Base-by-base conservation (phyloP, 768 basidiomycete genomes). In the Auriculariales sp. region DNA sequence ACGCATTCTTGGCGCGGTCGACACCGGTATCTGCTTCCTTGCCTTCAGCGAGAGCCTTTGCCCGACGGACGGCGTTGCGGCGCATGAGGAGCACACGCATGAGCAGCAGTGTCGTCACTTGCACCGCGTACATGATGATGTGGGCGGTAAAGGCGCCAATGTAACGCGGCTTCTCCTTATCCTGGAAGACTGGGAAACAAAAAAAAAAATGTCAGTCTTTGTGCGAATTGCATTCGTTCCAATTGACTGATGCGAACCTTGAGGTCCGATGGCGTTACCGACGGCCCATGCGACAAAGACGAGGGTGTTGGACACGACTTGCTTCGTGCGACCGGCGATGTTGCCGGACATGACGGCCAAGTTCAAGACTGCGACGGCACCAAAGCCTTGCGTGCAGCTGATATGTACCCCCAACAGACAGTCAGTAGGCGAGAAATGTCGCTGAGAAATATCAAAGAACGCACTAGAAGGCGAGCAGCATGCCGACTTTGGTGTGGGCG, bases 231-330 rank as follows among this genome's bases (percentile, higher is more conserved):
- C n/a, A n/a, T n/a, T n/a, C n/a, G n/a, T n/a, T n/a, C n/a, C n/a
- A n/a, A n/a, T n/a, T n/a, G n/a, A n/a, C 46, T 48, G 33, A 34
- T 5, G 15, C 31, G 15, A 12, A 64, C 69, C 65, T 65, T 73
- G 71, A 4, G 70, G 70, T 3, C 67, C 69, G 52, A 72, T 58
- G 15, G 72, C 70, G 57, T 74, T 76, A 7, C 74, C 74, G 4
- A 68, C 68, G 19, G 73, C 71, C 71, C 73, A 76, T 5, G 71
- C 70, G 46, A 73, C 63, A 57, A 73, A 75, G 31, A 72, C 71
- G n/a, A 74, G 53, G 45, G 67, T 66, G 17, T 71, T 71, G 1
- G 69, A 67, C 15, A 72, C 59, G 10, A 68, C 69, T 57, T 73
- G 72, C 56, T 76, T 76, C n/a, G 71, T 68, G 27, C 72, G 68